Percentiles rank a stretch among this genome's conserved stretches.
phyloP scores from a whole-genome alignment of 495 filamentous ascomycete genomes.

The Lindgomyces ingoldianus region DNA sequence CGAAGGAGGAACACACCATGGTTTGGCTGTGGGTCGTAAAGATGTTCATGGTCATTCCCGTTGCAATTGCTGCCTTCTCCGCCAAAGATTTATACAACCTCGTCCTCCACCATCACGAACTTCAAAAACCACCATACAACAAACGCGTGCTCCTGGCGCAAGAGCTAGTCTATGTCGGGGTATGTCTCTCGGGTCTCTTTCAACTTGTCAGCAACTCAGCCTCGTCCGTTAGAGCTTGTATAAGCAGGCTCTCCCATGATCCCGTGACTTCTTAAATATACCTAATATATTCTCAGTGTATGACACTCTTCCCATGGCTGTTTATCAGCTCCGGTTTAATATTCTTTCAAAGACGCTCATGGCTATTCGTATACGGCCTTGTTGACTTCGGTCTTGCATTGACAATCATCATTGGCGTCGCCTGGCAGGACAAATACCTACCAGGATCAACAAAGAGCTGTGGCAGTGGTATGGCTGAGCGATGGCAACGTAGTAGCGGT shows the following conservation, averaged over 20 bases:
- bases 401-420: constrained; percentile 1
- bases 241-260: too few relatives aligned
- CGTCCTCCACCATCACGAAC: constrained; percentile 7
- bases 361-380: constrained; percentile 21
- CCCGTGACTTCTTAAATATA: neutral
- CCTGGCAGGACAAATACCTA: constrained; percentile 25
- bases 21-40: constrained; percentile 18
- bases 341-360: constrained; percentile 1
- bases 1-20: constrained; percentile 11
- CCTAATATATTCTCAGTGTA: constrained; percentile 10
- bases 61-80: constrained; percentile 18
- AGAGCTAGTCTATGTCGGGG: constrained; percentile 5
- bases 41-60: constrained; percentile 11
- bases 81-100: constrained; percentile 3
- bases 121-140: constrained; percentile 12
- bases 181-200: constrained; percentile 12
- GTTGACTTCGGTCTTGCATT: constrained; percentile 23
- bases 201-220: too few relatives aligned
- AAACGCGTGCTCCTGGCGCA: constrained; percentile 16
- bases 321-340: constrained; percentile 24
- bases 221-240: too few relatives aligned
- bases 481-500: constrained; percentile 20
- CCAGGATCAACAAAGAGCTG: constrained; percentile 7
- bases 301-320: constrained; percentile 23
- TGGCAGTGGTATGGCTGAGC: constrained; percentile 9